Base-by-base conservation (phyloP, 768 basidiomycete genomes). In the Dacryopinax primogenitus region DNA sequence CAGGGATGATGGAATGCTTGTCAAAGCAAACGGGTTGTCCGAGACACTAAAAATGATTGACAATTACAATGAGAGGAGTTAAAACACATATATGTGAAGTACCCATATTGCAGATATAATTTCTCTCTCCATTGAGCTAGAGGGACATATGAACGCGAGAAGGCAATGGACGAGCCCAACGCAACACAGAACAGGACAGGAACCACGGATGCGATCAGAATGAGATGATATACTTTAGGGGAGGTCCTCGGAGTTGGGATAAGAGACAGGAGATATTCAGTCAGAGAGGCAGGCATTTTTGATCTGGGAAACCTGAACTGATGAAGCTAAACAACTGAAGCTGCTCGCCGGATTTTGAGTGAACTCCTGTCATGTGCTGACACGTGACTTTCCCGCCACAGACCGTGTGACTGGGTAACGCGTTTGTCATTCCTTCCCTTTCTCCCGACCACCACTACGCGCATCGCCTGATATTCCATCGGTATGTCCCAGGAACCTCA, bases 401-500 rank as follows among this genome's bases (percentile, higher is more conserved):
- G n/a, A n/a, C n/a, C n/a, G n/a, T n/a, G n/a, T n/a, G n/a, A n/a
- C n/a, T n/a, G n/a, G n/a, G n/a, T n/a, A n/a, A n/a, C n/a, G n/a
- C n/a, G n/a, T 3, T 23, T 6, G 7, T 23, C 41, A 15, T 18
- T 23, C 23, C 41, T 44, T 44, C 7, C 35, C 44, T 64, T 45
- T 21, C 12, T 32, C 39, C 41, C n/a, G 7, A 6, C 7, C 37
- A 47, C 47, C 41, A 7, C 61, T 36, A 21, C 62, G 11, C 58
- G 18, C 36, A 9, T 41, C 26, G 23, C 30, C 23, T 62, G 35
- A 33, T n/a, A 13, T 18, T 62, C 28, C 34, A 44, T 26, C 41
- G 23, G 23, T 28, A 86, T 85, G 84, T 84, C 87, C 3, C 81
- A 87, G 73, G 74, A 76, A 41, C 51, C 26, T 73, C 80, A 70